Evolutionary conservation across 1,139 yeast genomes (phyloP).

Genomic region (Diutina neorugosa): DNA sequence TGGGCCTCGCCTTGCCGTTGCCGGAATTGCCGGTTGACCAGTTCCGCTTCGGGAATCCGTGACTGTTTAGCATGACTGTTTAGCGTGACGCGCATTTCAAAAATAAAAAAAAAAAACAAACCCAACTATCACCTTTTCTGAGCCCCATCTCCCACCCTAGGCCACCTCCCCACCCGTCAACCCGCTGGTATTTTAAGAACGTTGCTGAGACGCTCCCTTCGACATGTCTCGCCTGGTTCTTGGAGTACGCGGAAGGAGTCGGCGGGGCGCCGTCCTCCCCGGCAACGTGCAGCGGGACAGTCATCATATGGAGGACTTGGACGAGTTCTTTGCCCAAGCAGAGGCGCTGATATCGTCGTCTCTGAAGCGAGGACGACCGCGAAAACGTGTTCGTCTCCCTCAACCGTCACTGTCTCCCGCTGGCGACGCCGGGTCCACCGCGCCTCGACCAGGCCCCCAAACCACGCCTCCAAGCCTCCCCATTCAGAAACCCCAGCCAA

Average conservation of each 20-base stretch:
- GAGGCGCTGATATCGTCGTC: background rate
- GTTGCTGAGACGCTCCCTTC: background rate
- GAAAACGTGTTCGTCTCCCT: background rate
- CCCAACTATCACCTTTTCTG: background rate
- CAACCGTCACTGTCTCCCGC: background rate
- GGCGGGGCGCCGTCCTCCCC: background rate
- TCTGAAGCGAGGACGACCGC: background rate
- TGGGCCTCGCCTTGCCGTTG: no score
- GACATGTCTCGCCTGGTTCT: background rate
- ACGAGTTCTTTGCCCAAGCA: conserved; percentile 1
- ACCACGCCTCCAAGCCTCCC: background rate
- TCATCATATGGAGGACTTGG: conserved; percentile 2
- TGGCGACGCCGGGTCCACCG: background rate
- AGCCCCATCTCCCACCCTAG: background rate
- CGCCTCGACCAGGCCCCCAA: background rate
- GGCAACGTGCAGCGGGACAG: background rate
- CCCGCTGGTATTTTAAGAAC: background rate
- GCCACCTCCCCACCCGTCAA: background rate
- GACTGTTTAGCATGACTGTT: background rate
- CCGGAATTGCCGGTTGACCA: background rate
- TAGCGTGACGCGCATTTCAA: background rate
- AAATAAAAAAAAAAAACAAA: background rate
- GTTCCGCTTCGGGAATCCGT: background rate
- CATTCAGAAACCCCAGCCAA: background rate
- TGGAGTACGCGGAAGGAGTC: background rate